Evolutionary conservation across 2,329 filamentous ascomycete species (phyloP).

Genomic region (Sordariomycetes sp.): DNA sequence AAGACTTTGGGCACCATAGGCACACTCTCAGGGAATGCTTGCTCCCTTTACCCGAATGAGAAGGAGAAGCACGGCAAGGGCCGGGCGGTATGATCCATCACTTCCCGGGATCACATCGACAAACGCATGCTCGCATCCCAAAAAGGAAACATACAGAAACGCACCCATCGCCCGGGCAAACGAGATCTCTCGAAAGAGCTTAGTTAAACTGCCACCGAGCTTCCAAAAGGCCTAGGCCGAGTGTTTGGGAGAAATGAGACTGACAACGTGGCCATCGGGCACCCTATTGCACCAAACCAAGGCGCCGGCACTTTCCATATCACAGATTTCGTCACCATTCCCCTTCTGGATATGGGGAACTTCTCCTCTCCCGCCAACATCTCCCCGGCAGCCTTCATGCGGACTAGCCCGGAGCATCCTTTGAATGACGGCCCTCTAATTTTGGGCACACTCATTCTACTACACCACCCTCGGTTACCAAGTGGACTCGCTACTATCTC

Average conservation of each 20-base stretch:
- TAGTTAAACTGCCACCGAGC: neutral
- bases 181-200: neutral
- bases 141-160: neutral
- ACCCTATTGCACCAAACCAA: neutral
- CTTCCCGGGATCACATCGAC: neutral
- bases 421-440: no score
- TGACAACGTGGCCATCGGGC: no score
- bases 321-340: neutral
- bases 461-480: neutral
- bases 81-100: neutral
- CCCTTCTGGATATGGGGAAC: no score
- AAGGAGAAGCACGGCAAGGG: neutral
- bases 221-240: neutral
- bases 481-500: neutral
- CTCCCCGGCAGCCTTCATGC: neutral
- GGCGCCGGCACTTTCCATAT: neutral
- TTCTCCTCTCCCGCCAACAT: neutral
- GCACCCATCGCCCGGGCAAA: neutral
- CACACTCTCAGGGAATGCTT: no score
- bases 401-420: no score
- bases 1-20: no score
- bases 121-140: neutral
- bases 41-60: no score
- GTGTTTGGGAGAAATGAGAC: neutral
- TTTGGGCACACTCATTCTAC: neutral